These are phyloP conservation scores for barrel medic (Medicago truncatula) DNA, from an alignment of 306 rosid genomes.

Conservation along the genomic window DNA sequence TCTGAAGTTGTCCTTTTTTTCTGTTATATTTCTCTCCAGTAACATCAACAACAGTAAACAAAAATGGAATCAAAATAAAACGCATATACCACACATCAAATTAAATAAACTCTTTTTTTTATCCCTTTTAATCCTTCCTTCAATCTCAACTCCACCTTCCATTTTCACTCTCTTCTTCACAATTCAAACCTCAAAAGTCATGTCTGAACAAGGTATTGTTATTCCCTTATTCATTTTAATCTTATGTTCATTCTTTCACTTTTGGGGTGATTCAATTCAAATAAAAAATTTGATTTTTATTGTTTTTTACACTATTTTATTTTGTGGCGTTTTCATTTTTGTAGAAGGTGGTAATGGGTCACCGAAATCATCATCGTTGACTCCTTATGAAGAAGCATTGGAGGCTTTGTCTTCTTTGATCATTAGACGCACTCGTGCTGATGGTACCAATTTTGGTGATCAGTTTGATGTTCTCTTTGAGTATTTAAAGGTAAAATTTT, in stretches of 20 bases:
- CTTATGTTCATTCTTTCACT: slow-evolving; percentile 12
- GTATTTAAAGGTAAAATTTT: slow-evolving; percentile 62
- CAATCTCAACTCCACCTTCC: slow-evolving; percentile 42
- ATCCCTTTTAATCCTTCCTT: slow-evolving; percentile 39
- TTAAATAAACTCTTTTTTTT: too few species aligned
- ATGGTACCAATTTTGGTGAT: slow-evolving; percentile 77
- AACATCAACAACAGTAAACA: neutral
- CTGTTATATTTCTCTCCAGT: neutral
- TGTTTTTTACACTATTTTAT: neutral
- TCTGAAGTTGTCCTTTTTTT: neutral
- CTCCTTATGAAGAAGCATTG: slow-evolving; percentile 82
- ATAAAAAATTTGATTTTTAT: slow-evolving; percentile 30
- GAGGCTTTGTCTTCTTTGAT: slow-evolving; percentile 87
- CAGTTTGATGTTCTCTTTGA: slow-evolving; percentile 69
- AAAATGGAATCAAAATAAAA: neutral
- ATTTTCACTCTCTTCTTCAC: slow-evolving; percentile 40
- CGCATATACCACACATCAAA: too few species aligned
- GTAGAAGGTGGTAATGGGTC: slow-evolving; percentile 54
- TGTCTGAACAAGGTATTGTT: slow-evolving; percentile 55
- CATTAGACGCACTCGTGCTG: slow-evolving; percentile 82
- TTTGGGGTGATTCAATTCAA: slow-evolving; percentile 22
- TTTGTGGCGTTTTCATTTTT: slow-evolving; percentile 16
- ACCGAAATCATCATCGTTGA: slow-evolving; percentile 44
- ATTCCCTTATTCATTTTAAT: neutral
- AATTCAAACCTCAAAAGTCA: slow-evolving; percentile 46